Base-by-base conservation (phyloP, 805 yeast species). In the Ogataea methylovora region DNA sequence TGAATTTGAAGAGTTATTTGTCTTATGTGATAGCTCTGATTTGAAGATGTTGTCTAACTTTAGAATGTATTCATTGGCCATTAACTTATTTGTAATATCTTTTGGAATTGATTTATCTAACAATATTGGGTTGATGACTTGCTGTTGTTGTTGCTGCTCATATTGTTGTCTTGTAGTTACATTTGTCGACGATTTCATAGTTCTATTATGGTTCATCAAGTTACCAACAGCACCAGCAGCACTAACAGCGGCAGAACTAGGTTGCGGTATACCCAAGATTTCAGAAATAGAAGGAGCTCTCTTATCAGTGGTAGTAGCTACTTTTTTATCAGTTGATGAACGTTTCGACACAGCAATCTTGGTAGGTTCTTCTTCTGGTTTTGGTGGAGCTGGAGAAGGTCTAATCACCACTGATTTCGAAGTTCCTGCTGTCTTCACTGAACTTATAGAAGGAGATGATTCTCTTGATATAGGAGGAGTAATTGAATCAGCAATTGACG, bases 221-320 rank as follows among this genome's bases (percentile, higher is more conserved):
- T 48, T 51, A 14, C 61, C 60, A 37, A 56, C 48, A 1, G 61
- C 62, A 2, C 60, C 60, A 8, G 61, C 61, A 8, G 62, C 60
- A 32, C 54, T 51, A 3, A 56, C 52, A 9, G 62, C 62, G 26
- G 53, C 56, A 1, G 60, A 52, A 24, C 58, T 46, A 4, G 52
- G 52, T 31, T 49, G 54, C 2, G 58, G 59, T 8, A 52, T 33
- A 6, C 54, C 54, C 12, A 51, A 29, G 16, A 51, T 39, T 26
- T 51, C 56, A 27, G 48, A 47, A 16, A 51, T 43, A 5, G 56
- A 49, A 0, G 52, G 56, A 5, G 54, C 52, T 5, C 49, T 38
- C 30, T 24, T 5, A 26, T 33, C 7, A 30, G 36, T 8, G n/a
- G n/a, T 27, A 15, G 6, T 27, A 4, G 17, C 29, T 13, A 14